Evolutionary conservation across 148 eudicot species (phyloP).

Genomic region (Vaccinium corymbosum): DNA sequence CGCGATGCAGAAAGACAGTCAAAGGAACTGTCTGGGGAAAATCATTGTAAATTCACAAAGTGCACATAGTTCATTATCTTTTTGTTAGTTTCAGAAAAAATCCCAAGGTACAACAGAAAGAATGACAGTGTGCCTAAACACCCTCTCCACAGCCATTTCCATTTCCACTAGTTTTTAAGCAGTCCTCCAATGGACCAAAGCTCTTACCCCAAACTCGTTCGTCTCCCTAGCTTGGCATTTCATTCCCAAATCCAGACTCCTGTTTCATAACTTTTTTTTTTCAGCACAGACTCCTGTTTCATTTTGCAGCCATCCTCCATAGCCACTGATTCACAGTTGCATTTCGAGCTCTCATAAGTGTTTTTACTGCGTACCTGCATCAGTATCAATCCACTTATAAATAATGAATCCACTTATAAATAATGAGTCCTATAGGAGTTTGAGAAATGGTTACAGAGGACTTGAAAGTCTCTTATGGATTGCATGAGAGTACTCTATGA

Average conservation of each 20-base stretch:
- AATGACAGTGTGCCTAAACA: neutral
- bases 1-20: neutral
- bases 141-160: neutral
- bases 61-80: neutral
- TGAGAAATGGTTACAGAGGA: neutral
- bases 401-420: neutral
- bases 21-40: neutral
- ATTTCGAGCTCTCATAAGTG: neutral
- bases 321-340: neutral
- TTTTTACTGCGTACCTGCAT: neutral
- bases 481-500: neutral
- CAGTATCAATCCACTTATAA: neutral
- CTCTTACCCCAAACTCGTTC: neutral
- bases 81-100: neutral
- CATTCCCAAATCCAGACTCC: neutral
- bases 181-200: neutral
- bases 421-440: neutral
- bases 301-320: neutral
- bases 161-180: too few species aligned
- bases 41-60: neutral
- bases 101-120: neutral
- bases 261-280: neutral
- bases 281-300: neutral
- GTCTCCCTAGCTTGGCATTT: neutral
- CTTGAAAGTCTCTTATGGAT: neutral